phyloP scores from a whole-genome alignment of 345 rosid species.

The Conringia planisiliqua region DNA sequence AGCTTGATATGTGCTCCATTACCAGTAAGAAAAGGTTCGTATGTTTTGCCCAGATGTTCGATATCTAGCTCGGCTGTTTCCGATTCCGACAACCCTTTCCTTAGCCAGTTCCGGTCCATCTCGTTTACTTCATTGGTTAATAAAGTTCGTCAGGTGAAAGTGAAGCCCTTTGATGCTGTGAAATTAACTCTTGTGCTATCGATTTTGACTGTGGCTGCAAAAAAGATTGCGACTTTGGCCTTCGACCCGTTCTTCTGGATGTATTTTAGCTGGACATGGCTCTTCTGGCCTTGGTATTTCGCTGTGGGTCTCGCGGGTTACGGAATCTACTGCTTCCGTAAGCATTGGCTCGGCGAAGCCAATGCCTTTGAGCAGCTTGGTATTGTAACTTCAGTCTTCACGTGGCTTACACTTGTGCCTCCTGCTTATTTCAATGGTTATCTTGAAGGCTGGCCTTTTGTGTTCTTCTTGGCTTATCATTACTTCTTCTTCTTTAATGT shows the following conservation, averaged over 20 bases:
- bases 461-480: slow-evolving; percentile 81
- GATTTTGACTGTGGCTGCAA: slow-evolving; percentile 49
- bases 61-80: slow-evolving; percentile 38
- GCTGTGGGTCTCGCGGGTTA: slow-evolving; percentile 56
- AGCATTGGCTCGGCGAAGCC: slow-evolving; percentile 61
- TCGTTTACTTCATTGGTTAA: slow-evolving; percentile 44
- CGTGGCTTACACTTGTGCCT: slow-evolving; percentile 88
- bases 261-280: slow-evolving; percentile 92
- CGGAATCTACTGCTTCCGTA: slow-evolving; percentile 59
- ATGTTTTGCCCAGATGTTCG: slow-evolving; percentile 46
- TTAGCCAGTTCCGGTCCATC: slow-evolving; percentile 40
- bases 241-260: slow-evolving; percentile 81
- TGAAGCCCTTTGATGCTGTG: slow-evolving; percentile 51
- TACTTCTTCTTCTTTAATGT: slow-evolving; percentile 89
- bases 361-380: slow-evolving; percentile 72
- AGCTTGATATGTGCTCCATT: slow-evolving; percentile 18
- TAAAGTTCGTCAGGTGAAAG: slow-evolving; percentile 36
- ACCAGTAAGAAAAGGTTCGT: slow-evolving; percentile 30
- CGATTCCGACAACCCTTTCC: slow-evolving; percentile 38
- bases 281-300: slow-evolving; percentile 90
- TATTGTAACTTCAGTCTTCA: slow-evolving; percentile 58
- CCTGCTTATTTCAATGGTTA: slow-evolving; percentile 79
- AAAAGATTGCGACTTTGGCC: slow-evolving; percentile 48
- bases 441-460: slow-evolving; percentile 88
- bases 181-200: slow-evolving; percentile 60